Conservation (phyloP, 805 yeast species). For the Hanseniaspora pseudoguilliermondii region DNA sequence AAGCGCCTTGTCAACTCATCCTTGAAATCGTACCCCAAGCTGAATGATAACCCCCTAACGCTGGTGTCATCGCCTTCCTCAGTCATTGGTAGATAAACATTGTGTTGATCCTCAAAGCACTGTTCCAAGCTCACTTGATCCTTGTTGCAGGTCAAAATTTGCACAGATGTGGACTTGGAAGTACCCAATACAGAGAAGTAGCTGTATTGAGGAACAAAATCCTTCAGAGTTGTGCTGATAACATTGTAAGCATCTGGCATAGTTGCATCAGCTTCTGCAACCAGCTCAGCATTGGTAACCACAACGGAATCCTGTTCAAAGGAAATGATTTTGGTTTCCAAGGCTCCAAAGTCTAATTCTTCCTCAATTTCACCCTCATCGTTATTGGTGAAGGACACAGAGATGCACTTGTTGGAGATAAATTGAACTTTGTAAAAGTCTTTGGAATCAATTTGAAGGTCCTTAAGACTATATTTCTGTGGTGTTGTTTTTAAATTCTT, state of each 20-base stretch:
- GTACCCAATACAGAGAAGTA: slow-evolving; percentile 40
- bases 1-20: slow-evolving; percentile 41
- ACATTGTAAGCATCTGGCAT: neutral
- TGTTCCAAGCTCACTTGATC: neutral
- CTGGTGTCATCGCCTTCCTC: slow-evolving; percentile 52
- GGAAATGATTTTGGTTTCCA: slow-evolving; percentile 20
- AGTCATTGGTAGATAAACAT: slow-evolving; percentile 63
- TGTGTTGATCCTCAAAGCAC: slow-evolving; percentile 53
- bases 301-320: slow-evolving; percentile 22
- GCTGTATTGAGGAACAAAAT: slow-evolving; percentile 20
- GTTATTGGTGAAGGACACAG: neutral
- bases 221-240: slow-evolving; percentile 12
- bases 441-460: neutral
- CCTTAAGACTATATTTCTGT: neutral
- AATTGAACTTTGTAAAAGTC: slow-evolving; percentile 4
- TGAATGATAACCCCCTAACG: slow-evolving; percentile 59
- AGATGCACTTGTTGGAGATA: neutral
- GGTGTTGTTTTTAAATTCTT: neutral
- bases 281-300: slow-evolving; percentile 26
- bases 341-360: slow-evolving; percentile 19
- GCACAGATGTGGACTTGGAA: slow-evolving; percentile 44
- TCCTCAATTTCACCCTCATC: slow-evolving; percentile 23
- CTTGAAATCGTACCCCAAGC: slow-evolving; percentile 31
- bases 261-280: slow-evolving; percentile 27
- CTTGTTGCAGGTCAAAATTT: slow-evolving; percentile 33